phyloP scores from a whole-genome alignment of 2,329 filamentous ascomycete species.

The Fusarium sp. region DNA sequence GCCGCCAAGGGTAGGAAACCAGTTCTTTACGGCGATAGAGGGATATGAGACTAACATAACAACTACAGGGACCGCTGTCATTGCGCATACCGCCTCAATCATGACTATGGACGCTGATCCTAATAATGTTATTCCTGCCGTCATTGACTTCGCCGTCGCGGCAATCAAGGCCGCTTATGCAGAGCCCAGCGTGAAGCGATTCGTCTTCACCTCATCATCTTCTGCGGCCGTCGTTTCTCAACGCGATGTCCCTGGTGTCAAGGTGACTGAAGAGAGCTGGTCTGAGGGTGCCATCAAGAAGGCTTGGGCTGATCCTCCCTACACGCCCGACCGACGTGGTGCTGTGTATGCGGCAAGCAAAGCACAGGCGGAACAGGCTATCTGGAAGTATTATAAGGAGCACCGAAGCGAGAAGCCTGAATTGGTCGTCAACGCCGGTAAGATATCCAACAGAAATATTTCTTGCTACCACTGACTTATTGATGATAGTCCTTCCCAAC shows the following conservation, averaged over 20 bases:
- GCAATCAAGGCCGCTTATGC: conserved; percentile 49
- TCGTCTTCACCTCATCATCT: conserved; percentile 45
- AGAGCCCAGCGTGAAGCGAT: conserved; percentile 49
- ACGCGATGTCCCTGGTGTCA: not conserved
- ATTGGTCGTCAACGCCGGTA: conserved; percentile 38
- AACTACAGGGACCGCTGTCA: conserved; percentile 35
- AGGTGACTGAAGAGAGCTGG: conserved; percentile 41
- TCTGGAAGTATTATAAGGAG: conserved; percentile 49
- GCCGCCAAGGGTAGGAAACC: conserved; percentile 38
- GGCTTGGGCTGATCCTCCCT: conserved; percentile 51
- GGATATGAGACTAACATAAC: fast-evolving
- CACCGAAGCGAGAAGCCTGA: conserved; percentile 37
- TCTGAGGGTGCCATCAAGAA: conserved; percentile 45
- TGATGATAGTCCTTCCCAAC: conserved; percentile 38
- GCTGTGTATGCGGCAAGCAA: conserved; percentile 53
- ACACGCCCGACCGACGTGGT: conserved; percentile 38
- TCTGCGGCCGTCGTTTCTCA: not conserved
- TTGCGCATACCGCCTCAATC: conserved; percentile 52
- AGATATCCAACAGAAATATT: fast-evolving
- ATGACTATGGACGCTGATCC: conserved; percentile 49
- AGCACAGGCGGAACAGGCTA: conserved; percentile 46
- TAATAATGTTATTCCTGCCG: conserved; percentile 50
- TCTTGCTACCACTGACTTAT: not conserved
- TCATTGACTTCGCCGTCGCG: conserved; percentile 41
- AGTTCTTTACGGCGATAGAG: fast-evolving